Evolutionary conservation across 345 rosid genomes (phyloP), one percentile per base, ranked within the genome.

Genomic region (Microcos paniculata): DNA sequence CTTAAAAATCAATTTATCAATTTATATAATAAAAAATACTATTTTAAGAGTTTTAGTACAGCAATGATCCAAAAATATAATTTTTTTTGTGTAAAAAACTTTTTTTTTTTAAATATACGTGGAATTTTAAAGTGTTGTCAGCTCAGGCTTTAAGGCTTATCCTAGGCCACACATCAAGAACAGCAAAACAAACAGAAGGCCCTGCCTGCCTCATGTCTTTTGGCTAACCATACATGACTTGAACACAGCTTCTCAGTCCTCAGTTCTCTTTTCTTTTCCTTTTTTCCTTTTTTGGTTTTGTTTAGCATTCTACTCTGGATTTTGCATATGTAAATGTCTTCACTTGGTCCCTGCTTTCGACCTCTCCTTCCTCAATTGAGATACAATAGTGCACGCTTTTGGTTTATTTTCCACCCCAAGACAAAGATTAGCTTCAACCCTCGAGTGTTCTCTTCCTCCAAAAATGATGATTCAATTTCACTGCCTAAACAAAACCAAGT

Each of bases 401-500:
- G 66, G 51, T 30, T 43, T 63, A 57, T 76, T 62, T 65, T 75
- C 48, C 70, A 77, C 62, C 56, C 79, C 76, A 84, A 55, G 40
- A 66, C 75, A 70, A 83, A 82, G 52, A 51, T 72, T 38, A 53
- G 38, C 80, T 83, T 85, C 79, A 26, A 74, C 33, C 76, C 87
- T 56, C 84, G 78, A 30, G 73, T 82, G 42, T 16, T 86, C 73
- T 85, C 84, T 75, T 82, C 89, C 33, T 70, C 69, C 21, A 3
- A 4, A 35, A 78, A 82, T n/a, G 79, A 87, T 40, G 86, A 80
- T 65, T 76, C 89, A 6, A 30, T 75, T 56, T 76, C 87, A 40
- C 71, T 68, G 31, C 86, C 91, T 61, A 80, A 77, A 77, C 85
- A 81, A 76, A 85, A 55, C 78, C 85, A 82, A 82, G 91, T 80